These are phyloP conservation scores for Triticum urartu DNA, from an alignment of 176 grass and related monocot genomes.

Conservation along the genomic window DNA sequence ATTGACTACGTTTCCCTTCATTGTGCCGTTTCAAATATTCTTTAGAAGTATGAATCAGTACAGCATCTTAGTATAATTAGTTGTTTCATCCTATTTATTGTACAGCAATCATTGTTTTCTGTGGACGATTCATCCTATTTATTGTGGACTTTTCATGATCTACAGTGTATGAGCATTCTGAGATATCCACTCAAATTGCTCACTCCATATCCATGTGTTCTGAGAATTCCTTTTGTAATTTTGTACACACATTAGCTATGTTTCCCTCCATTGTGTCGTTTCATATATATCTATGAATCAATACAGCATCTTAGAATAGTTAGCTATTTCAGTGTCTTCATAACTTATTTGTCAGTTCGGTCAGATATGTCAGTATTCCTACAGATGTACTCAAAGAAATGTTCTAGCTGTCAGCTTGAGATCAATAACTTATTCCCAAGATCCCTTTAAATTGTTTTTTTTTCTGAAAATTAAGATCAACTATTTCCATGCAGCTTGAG, in stretches of 20 bases:
- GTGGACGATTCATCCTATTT: neutral
- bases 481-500: slow-evolving; percentile 60
- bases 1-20: neutral
- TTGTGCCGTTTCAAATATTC: neutral
- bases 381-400: neutral
- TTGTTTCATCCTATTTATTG: neutral
- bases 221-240: neutral
- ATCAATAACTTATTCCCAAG: neutral
- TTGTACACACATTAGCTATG: neutral
- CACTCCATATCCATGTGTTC: neutral
- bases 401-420: neutral
- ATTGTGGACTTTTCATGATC: neutral
- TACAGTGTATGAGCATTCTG: neutral
- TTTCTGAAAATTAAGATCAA: slow-evolving; percentile 13
- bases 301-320: neutral
- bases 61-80: neutral
- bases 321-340: neutral
- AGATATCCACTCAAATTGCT: neutral
- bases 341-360: too few species aligned
- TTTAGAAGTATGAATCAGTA: neutral
- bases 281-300: neutral
- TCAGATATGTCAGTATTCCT: too few species aligned
- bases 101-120: neutral
- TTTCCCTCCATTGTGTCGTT: neutral
- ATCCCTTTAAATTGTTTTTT: neutral